phyloP scores from a whole-genome alignment of 139 green algal genomes.

The Chlorella vulgaris region DNA sequence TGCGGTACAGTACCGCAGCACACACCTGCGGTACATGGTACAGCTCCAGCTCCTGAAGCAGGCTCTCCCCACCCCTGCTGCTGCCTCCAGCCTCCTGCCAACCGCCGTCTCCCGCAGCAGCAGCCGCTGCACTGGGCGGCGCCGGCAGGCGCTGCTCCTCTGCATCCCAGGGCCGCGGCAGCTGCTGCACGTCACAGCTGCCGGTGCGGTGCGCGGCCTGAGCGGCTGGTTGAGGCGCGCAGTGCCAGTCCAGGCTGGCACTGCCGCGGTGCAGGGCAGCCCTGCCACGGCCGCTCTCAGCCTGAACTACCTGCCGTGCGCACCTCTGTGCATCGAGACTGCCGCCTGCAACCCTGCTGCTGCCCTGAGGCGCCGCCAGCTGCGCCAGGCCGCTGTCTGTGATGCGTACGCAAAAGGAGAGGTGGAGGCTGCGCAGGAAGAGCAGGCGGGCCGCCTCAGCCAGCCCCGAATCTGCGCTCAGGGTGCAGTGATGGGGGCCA shows the following conservation, averaged over 20 bases:
- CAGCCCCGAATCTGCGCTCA: constrained; percentile 10
- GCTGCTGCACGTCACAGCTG: not conserved
- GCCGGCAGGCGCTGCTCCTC: not conserved
- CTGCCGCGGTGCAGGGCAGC: not conserved
- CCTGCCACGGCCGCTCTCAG: no score
- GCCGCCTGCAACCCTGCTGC: not conserved
- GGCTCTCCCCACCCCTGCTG: not conserved
- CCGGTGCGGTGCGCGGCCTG: not conserved
- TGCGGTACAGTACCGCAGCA: not conserved
- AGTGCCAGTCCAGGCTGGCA: not conserved
- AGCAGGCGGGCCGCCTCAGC: not conserved
- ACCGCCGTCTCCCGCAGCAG: not conserved
- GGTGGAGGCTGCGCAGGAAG: constrained; percentile 9
- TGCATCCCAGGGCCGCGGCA: not conserved
- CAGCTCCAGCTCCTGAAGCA: constrained; percentile 21
- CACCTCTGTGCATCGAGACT: not conserved
- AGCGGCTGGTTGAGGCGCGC: not conserved
- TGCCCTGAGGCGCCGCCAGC: constrained; percentile 2
- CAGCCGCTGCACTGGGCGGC: no score
- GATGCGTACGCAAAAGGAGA: constrained; percentile 25
- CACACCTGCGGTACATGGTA: constrained; percentile 26
- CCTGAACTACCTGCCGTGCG: not conserved
- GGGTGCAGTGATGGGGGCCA: not conserved
- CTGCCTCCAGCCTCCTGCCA: not conserved
- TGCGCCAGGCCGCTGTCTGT: not conserved